Conservation (phyloP, 805 yeast genomes). For the Suhomyces pyralidae region DNA sequence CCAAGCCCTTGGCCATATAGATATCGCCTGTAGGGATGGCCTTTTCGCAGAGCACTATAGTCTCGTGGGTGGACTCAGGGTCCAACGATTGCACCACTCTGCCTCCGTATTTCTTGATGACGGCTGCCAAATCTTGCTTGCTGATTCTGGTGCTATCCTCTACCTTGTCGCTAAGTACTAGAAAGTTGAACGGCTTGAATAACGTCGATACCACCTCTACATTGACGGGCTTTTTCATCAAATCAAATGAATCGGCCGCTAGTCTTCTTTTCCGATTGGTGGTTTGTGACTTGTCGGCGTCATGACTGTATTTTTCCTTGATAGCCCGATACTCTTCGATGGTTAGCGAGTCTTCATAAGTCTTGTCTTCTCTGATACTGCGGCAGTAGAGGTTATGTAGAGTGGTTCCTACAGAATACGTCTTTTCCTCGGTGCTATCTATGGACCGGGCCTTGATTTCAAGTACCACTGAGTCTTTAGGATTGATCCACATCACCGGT, state of each 20-base stretch:
- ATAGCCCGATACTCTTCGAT: slow-evolving; percentile 49
- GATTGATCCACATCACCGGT: slow-evolving; percentile 80
- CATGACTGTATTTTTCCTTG: slow-evolving; percentile 25
- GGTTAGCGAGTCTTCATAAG: slow-evolving; percentile 52
- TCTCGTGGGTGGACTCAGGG: slow-evolving; percentile 7
- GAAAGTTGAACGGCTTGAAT: slow-evolving; percentile 47
- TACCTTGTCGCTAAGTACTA: slow-evolving; percentile 52
- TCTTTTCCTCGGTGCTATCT: slow-evolving; percentile 40
- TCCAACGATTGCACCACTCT: slow-evolving; percentile 23
- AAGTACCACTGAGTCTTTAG: slow-evolving; percentile 70
- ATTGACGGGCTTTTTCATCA: slow-evolving; percentile 6
- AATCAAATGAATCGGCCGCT: slow-evolving; percentile 14
- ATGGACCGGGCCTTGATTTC: slow-evolving; percentile 82
- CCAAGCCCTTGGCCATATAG: slow-evolving; percentile 44
- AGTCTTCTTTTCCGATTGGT: slow-evolving; percentile 23
- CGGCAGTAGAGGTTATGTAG: slow-evolving; percentile 75
- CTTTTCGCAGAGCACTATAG: slow-evolving; percentile 24
- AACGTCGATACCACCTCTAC: slow-evolving; percentile 24
- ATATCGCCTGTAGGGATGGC: slow-evolving; percentile 24
- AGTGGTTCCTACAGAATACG: slow-evolving; percentile 66
- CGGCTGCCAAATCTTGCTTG: slow-evolving; percentile 31
- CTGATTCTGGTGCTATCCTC: slow-evolving; percentile 25
- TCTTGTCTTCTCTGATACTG: slow-evolving; percentile 65
- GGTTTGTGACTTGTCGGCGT: slow-evolving; percentile 25
- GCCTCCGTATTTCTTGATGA: slow-evolving; percentile 53